Base-by-base conservation (phyloP, 2,329 filamentous ascomycete species). In the Sporothrix sp. region DNA sequence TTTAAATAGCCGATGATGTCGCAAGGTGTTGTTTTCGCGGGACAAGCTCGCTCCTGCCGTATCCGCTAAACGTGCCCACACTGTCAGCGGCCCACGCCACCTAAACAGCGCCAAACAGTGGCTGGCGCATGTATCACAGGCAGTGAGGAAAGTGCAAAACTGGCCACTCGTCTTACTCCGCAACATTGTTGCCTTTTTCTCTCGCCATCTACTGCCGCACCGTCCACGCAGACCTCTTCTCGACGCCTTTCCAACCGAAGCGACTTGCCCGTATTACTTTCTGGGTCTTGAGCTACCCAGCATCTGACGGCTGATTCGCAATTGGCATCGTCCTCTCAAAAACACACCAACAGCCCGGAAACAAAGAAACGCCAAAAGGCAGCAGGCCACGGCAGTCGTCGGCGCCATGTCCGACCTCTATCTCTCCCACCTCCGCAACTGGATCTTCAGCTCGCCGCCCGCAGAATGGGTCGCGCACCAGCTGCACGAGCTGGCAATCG, bases 401-500 rank as follows among this genome's bases (percentile, higher is more conserved):
- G 18, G 14, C 42, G 48, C 46, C 56, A 81, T 80, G 77, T 73
- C 76, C 45, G 74, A 78, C 62, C 72, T 68, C 59, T 75, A 69
- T 66, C 69, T 66, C 50, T 74, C 65, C 50, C 73, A 67, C 60
- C 52, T 74, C 46, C 66, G 71, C 58, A 72, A 72, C 60, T 95
- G 93, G 84, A 72, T 96, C 52, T 71, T 90, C 56, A 84, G 86
- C 57, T 95, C 90, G 38, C 93, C 93, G 13, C 93, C 93, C 1
- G 83, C 88, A 59, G 89, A 95, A 79, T 96, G 87, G 84, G 80
- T 78, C n/a, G 74, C 94, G 54, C 81, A 79, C 53, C 81, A 84
- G 60, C 69, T 95, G 18, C 82, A 88, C 56, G 87, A 95, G 65
- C 72, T 95, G 46, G 75, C 97, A 56, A 93, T 98, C 59, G 87